Percentiles rank a stretch among this genome's conserved stretches.
These are phyloP conservation scores for Chrysoporthe deuterocubensis DNA, from an alignment of 2,329 filamentous ascomycete species.

Conservation along the genomic window DNA sequence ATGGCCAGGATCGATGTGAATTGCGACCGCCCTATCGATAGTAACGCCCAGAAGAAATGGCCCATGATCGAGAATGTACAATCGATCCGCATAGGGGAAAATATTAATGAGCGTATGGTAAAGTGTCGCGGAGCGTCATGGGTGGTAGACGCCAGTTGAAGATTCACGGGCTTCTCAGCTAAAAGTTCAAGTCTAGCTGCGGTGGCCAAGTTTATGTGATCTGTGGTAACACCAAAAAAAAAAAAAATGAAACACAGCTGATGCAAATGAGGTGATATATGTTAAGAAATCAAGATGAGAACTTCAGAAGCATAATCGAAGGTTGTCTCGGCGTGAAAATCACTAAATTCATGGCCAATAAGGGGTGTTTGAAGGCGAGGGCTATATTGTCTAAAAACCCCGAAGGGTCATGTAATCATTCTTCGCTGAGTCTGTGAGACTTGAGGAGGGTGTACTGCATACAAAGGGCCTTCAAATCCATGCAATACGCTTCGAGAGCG, in stretches of 20 bases:
- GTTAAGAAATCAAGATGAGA: not conserved
- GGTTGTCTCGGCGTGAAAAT: not conserved
- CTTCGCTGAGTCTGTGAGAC: not conserved
- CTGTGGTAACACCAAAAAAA: not conserved
- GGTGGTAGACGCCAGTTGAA: not conserved
- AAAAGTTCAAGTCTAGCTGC: not conserved
- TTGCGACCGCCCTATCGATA: conserved; percentile 4
- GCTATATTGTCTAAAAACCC: not conserved
- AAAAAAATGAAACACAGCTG: not conserved
- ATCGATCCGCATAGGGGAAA: not conserved
- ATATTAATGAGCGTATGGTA: not conserved
- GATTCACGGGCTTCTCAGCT: not conserved
- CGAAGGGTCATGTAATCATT: not conserved
- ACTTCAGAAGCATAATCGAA: not conserved
- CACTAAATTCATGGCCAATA: not conserved
- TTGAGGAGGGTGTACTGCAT: not conserved
- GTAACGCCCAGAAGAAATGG: too few relatives aligned
- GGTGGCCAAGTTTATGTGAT: not conserved
- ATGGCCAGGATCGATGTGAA: conserved; percentile 6
- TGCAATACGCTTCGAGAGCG: not conserved
- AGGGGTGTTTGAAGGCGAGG: not conserved
- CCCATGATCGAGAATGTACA: not conserved
- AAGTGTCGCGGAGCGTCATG: too few relatives aligned
- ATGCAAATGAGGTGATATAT: not conserved
- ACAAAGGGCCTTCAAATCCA: not conserved